Conservation (phyloP, 345 rosid genomes). For the Gossypium anomalum region DNA sequence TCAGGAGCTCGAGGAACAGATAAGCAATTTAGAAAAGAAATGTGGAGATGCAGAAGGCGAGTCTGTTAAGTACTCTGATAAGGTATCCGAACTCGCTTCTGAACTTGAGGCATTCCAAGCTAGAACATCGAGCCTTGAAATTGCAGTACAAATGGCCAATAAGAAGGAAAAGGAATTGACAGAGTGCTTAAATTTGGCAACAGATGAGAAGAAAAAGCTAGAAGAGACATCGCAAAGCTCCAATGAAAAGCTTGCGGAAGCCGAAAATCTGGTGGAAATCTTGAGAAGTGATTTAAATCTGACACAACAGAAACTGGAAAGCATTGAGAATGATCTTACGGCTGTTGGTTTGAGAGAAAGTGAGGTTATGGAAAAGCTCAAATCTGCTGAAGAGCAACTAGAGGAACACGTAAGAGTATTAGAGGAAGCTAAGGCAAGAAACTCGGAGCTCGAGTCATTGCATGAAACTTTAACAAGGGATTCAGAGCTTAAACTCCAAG, state of each 20-base stretch:
- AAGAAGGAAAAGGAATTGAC: conserved; percentile 63
- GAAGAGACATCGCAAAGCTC: conserved; percentile 53
- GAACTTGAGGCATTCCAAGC: conserved; percentile 71
- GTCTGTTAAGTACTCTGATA: conserved; percentile 41
- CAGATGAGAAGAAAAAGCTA: conserved; percentile 64
- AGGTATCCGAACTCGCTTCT: conserved; percentile 59
- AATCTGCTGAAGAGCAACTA: conserved; percentile 65
- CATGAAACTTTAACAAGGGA: conserved; percentile 57
- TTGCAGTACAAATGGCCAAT: conserved; percentile 50
- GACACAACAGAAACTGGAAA: conserved; percentile 60
- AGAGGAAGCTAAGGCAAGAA: conserved; percentile 51
- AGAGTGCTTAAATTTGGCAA: conserved; percentile 45
- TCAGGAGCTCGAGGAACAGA: conserved; percentile 87
- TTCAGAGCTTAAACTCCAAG: conserved; percentile 59
- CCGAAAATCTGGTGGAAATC: conserved; percentile 61
- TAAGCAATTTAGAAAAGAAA: conserved; percentile 63
- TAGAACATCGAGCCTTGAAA: conserved; percentile 65
- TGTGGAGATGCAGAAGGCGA: conserved; percentile 60
- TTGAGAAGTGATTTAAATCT: conserved; percentile 60
- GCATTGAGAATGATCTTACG: conserved; percentile 58
- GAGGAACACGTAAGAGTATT: conserved; percentile 46
- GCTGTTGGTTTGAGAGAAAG: conserved; percentile 60
- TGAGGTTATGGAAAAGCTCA: conserved; percentile 69
- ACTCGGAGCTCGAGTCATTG: conserved; percentile 57
- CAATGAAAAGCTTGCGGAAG: conserved; percentile 51